Base-by-base conservation (phyloP, 2,329 filamentous ascomycete genomes). In the Dactylellina sp. region DNA sequence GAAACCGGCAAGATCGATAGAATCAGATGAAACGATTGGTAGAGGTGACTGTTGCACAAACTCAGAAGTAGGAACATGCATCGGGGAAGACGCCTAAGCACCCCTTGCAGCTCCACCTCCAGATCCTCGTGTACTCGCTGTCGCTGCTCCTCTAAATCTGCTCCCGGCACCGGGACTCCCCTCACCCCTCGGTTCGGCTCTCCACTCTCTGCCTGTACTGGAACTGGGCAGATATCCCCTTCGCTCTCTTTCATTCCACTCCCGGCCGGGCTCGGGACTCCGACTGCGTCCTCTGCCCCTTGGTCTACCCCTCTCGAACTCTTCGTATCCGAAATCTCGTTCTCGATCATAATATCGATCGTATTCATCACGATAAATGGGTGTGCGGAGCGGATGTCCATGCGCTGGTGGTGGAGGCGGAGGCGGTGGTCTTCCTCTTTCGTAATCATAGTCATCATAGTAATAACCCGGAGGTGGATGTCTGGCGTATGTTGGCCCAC, bases 331-430 rank as follows among this genome's bases (percentile, higher is more conserved):
- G 39, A 42, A 49, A 6, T 64, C 68, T n/a, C 68, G 32, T 9
- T 72, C 68, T 46, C 60, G 60, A 12, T 65, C 60, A 16, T 65
- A 72, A 18, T 72, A 72, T n/a, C 68, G 39, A 32, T 72, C 68
- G 40, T 72, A 72, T 9, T 56, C 68, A 6, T 72, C 68, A 9
- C 68, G 4, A 18, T 72, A 72, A 11, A 71, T 40, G 18, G 44
- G 39, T 20, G 16, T 24, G 2, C 53, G 11, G 7, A 57, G 12
- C 18, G 42, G 56, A 24, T 47, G 42, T 2, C 11, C n/a, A 14
- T 24, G 46, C 2, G 3, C 16, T 9, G 52, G 40, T 1, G 52
- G 40, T 18, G 49, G 47, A 12, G 22, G 47, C 2, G 35, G 60
- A 16, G 32, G 32, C n/a, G 28, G 11, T 11, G 62, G 16, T 37